phyloP scores from a whole-genome alignment of 495 filamentous ascomycete genomes.

The Penicillium coffeae region DNA sequence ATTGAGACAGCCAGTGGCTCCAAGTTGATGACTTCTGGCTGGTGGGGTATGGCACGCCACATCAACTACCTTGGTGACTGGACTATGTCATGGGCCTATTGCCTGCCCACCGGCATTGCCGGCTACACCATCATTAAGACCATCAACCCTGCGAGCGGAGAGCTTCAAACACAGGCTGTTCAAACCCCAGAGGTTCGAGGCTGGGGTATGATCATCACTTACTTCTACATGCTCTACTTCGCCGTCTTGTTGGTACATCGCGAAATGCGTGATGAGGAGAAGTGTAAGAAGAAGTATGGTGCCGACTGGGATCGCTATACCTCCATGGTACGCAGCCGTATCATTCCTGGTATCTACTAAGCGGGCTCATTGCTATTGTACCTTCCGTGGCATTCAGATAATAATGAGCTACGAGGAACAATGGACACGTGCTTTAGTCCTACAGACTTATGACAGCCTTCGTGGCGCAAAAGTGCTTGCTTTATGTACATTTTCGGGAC shows the following conservation, averaged over 20 bases:
- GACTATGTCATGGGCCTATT: conserved; percentile 90
- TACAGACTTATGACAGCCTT: not conserved
- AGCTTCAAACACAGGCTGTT: conserved; percentile 55
- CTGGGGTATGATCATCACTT: conserved; percentile 84
- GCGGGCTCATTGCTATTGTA: not conserved
- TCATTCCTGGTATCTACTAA: conserved; percentile 89
- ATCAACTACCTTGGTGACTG: conserved; percentile 99
- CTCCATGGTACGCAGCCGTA: conserved; percentile 74
- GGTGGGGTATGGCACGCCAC: conserved; percentile 92
- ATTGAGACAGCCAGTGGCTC: conserved; percentile 82
- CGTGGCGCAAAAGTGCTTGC: not conserved
- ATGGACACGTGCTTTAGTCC: too few species aligned
- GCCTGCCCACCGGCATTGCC: conserved; percentile 81
- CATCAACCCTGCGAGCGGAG: conserved; percentile 46
- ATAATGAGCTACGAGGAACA: not conserved
- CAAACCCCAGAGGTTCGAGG: conserved; percentile 66
- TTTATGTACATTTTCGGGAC: conserved; percentile 7
- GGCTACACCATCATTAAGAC: conserved; percentile 61
- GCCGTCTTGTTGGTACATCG: conserved; percentile 84
- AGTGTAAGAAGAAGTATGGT: conserved; percentile 90
- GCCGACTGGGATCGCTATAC: conserved; percentile 91
- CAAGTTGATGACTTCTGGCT: conserved; percentile 78
- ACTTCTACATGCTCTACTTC: conserved; percentile 96
- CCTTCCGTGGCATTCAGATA: not conserved
- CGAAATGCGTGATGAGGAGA: conserved; percentile 87